A percentile compares a stretch with the other conserved stretches of the same genome.
Evolutionary conservation across 2,329 filamentous ascomycete genomes (phyloP).

Genomic region (Colletotrichum camelliae): DNA sequence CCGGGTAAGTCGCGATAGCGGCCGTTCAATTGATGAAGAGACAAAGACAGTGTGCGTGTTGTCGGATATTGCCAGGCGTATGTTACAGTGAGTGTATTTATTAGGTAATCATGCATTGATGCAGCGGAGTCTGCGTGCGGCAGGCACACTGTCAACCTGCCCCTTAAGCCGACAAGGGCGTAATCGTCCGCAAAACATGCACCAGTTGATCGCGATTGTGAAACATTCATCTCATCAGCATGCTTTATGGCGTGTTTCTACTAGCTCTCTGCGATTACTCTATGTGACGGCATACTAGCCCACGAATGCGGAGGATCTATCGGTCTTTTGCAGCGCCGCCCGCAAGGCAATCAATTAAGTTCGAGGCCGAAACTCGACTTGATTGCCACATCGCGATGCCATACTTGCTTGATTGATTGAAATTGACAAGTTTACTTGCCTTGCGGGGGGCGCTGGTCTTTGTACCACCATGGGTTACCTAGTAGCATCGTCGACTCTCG

Average conservation of each 20-base stretch:
- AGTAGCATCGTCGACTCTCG: not conserved
- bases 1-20: not conserved
- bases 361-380: too few species aligned
- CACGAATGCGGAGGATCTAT: not conserved
- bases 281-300: not conserved
- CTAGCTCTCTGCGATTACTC: too few species aligned
- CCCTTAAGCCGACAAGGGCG: not conserved
- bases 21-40: not conserved
- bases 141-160: not conserved
- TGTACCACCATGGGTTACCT: not conserved
- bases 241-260: not conserved
- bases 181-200: not conserved
- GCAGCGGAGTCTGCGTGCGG: too few species aligned
- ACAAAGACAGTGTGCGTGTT: not conserved
- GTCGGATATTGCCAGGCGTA: not conserved
- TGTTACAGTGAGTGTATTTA: not conserved
- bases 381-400: too few species aligned
- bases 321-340: not conserved
- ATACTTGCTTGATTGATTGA: too few species aligned
- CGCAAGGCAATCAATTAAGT: too few species aligned
- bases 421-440: too few species aligned
- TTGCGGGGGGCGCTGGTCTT: not conserved
- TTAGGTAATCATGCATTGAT: too few species aligned
- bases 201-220: not conserved
- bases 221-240: not conserved